These are phyloP conservation scores for Trametes cingulata DNA, from an alignment of 768 basidiomycete species.

Conservation along the genomic window DNA sequence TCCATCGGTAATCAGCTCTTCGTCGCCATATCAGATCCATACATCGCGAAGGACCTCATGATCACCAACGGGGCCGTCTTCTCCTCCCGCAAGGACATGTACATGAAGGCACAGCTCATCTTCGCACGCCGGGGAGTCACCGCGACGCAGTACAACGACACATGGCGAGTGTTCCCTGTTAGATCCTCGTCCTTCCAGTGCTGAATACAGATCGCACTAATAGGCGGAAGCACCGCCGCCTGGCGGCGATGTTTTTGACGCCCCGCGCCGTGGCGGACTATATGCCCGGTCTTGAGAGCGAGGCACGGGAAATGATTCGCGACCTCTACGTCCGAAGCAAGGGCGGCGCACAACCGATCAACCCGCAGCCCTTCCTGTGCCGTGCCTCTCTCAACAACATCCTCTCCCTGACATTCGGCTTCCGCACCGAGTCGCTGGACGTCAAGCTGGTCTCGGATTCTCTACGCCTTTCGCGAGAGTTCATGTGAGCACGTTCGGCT, in stretches of 20 bases:
- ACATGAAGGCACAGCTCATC: conserved; percentile 46
- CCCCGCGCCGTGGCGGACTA: conserved; percentile 39
- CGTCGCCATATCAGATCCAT: conserved; percentile 45
- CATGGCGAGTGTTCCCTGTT: conserved; percentile 32
- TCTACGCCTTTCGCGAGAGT: conserved; percentile 43
- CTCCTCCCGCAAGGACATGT: conserved; percentile 47
- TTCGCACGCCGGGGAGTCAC: conserved; percentile 47
- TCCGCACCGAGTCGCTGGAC: conserved; percentile 40
- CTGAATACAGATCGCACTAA: too few relatives aligned
- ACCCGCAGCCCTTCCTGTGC: conserved; percentile 42
- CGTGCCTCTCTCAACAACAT: conserved; percentile 44
- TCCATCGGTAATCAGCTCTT: conserved; percentile 54
- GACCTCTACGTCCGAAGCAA: conserved; percentile 38
- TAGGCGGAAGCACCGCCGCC: conserved; percentile 46
- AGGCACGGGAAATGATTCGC: conserved; percentile 41
- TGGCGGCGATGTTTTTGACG: conserved; percentile 38
- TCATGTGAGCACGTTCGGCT: conserved; percentile 39
- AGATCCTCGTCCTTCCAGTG: too few relatives aligned
- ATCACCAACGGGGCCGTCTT: conserved; percentile 47
- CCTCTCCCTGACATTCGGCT: conserved; percentile 45
- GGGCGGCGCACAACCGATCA: conserved; percentile 36
- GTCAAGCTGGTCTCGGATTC: conserved; percentile 41
- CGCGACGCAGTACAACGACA: conserved; percentile 44
- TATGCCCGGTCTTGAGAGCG: conserved; percentile 30
- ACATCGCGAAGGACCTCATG: conserved; percentile 45